Base-by-base conservation (phyloP, 2,329 filamentous ascomycete species). In the Aspergillus luchuensis region DNA sequence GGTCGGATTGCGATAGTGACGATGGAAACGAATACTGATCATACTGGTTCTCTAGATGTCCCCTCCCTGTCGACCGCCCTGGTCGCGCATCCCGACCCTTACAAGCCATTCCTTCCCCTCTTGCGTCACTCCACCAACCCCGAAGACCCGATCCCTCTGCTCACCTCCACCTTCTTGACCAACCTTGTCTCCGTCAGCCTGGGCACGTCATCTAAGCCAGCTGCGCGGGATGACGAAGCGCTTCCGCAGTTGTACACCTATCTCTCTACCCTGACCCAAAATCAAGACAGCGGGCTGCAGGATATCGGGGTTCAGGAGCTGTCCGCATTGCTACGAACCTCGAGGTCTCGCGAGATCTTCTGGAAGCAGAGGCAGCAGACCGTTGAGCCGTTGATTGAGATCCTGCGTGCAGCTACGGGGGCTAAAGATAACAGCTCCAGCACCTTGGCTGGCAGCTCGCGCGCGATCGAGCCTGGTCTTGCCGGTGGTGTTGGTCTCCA, bases 221-320 rank as follows among this genome's bases (percentile, higher is more conserved):
- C 81, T 2, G 63, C 79, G 4, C 85, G 91, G 57, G 90, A 92
- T 58, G 83, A 89, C 56, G 84, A 91, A 67, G 91, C 92, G 19
- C 85, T 98, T 48, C 90, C 92, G 17, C 84, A 91, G 70, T 84
- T 98, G 53, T 91, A 95, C 77, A 89, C 86, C 71, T 98, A 97
- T 77, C 86, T 98, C 30, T 91, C 92, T 7, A 87, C 88, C 56
- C 83, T 98, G 58, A 88, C 91, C 60, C 92, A 92, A 81, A 92
- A 89, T 73, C 85, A 90, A 59, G 95, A 99, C 78, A 90, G 91
- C 58, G 92, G 92, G 41, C 84, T 96, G 59, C 95, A 99, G 78
- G 95, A 99, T 73, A 97, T 98, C 72, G 94, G 92, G 25, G 92
- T 98, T 11, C 91, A 95, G 72, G 87, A 94, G 73, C 96, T 94